These are phyloP conservation scores for Leptographium flavum DNA, from an alignment of 2,329 filamentous ascomycete genomes.

Conservation along the genomic window DNA sequence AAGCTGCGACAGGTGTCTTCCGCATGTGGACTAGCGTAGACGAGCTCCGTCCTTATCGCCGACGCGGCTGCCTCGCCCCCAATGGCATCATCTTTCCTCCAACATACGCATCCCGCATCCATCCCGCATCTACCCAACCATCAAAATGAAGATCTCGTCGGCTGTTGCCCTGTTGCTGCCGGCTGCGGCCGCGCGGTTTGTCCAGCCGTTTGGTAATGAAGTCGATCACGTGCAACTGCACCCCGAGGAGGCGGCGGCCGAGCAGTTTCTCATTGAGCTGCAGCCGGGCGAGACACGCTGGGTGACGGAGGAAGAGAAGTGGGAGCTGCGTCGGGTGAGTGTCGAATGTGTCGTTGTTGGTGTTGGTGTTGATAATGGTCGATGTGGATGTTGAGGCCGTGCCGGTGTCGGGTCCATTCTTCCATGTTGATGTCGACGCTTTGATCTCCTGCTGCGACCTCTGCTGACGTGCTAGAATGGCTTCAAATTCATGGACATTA, in stretches of 20 bases:
- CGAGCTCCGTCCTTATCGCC: not conserved
- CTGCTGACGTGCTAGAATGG: constrained; percentile 43
- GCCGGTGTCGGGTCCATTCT: too few relatives aligned
- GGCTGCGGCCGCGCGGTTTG: constrained; percentile 38
- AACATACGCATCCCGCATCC: not conserved
- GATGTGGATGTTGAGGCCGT: too few relatives aligned
- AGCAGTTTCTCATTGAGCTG: constrained; percentile 67
- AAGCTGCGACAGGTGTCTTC: not conserved
- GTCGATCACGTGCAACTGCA: constrained; percentile 34
- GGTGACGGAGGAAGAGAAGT: constrained; percentile 93
- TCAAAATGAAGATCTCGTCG: constrained; percentile 36
- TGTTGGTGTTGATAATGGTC: too few relatives aligned
- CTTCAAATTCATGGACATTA: constrained; percentile 89
- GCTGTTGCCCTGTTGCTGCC: constrained; percentile 40
- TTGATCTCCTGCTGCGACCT: not conserved
- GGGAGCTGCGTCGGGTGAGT: constrained; percentile 68
- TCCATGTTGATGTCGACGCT: too few relatives aligned
- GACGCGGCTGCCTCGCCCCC: too few relatives aligned
- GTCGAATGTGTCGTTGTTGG: not conserved
- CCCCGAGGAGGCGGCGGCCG: constrained; percentile 22
- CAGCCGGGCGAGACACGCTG: constrained; percentile 70
- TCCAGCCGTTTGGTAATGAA: constrained; percentile 39
- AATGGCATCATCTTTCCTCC: not conserved
- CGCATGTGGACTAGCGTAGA: too few relatives aligned
- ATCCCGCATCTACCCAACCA: not conserved